phyloP scores from a whole-genome alignment of 1,139 yeast genomes.

The Yamadazyma triangularis region DNA sequence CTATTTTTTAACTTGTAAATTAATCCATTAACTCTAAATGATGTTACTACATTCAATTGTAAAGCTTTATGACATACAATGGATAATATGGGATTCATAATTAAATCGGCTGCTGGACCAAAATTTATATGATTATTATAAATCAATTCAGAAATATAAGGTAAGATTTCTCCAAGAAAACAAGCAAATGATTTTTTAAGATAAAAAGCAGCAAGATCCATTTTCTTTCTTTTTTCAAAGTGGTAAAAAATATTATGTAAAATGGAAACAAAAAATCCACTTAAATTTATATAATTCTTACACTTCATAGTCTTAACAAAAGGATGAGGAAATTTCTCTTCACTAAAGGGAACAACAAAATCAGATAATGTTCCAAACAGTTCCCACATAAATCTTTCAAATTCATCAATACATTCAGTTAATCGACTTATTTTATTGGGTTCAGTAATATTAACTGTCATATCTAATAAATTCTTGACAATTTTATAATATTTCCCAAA shows the following conservation, averaged over 20 bases:
- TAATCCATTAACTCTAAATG: constrained; percentile 17
- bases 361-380: constrained; percentile 19
- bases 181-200: constrained; percentile 23
- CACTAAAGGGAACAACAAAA: constrained; percentile 21
- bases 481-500: constrained; percentile 20
- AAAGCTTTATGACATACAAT: constrained; percentile 26
- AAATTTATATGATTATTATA: constrained; percentile 24
- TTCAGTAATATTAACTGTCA: constrained; percentile 19
- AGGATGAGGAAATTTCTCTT: constrained; percentile 20
- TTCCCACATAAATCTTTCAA: constrained; percentile 23
- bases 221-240: constrained; percentile 21
- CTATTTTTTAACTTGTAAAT: constrained; percentile 18
- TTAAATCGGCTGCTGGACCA: constrained; percentile 32
- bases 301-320: constrained; percentile 30
- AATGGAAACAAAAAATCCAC: constrained; percentile 21
- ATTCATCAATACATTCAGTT: constrained; percentile 19
- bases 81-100: constrained; percentile 31
- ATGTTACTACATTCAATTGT: constrained; percentile 23
- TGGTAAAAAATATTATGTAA: constrained; percentile 25
- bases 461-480: constrained; percentile 19
- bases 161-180: constrained; percentile 23
- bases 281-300: constrained; percentile 28
- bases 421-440: constrained; percentile 18
- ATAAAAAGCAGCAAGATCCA: constrained; percentile 24
- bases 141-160: constrained; percentile 24